Percentiles rank a stretch among this genome's conserved stretches.
Conservation (phyloP, 2,329 filamentous ascomycete genomes). For the Davidsoniella eucalypti region DNA sequence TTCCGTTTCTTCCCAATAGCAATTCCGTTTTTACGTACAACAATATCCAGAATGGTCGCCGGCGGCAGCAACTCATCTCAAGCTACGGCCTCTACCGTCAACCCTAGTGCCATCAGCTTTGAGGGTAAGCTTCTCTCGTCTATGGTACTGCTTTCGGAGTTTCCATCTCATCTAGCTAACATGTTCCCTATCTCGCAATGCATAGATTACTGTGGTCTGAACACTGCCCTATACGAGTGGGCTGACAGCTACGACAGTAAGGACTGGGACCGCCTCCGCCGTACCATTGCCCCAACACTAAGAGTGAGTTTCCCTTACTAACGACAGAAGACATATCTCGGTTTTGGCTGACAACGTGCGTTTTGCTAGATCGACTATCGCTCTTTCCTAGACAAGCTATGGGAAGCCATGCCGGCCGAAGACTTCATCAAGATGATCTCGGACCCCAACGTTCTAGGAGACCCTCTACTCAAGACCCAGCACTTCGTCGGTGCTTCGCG, state of each 20-base stretch:
- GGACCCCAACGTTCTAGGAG: constrained; percentile 38
- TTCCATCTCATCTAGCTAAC: background rate
- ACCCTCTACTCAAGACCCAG: constrained; percentile 45
- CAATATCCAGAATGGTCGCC: too few species aligned
- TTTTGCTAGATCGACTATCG: constrained; percentile 51
- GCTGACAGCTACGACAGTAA: constrained; percentile 52
- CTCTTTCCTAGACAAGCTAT: constrained; percentile 41
- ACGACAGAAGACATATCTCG: constrained; percentile 41
- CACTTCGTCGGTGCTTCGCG: constrained; percentile 45
- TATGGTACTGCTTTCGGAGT: background rate
- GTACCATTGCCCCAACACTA: constrained; percentile 39
- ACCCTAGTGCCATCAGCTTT: constrained; percentile 8
- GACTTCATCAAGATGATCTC: constrained; percentile 47
- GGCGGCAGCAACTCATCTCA: too few species aligned
- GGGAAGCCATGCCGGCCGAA: constrained; percentile 43
- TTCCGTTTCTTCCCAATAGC: too few species aligned
- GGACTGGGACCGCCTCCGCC: constrained; percentile 43
- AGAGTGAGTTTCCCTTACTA: constrained; percentile 9
- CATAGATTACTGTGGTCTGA: constrained; percentile 17
- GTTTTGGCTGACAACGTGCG: constrained; percentile 32
- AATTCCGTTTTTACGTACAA: too few species aligned
- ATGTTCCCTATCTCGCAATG: background rate
- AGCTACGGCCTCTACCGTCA: constrained; percentile 1
- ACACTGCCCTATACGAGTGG: constrained; percentile 31
- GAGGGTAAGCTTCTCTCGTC: constrained; percentile 6